Evolutionary conservation across 768 basidiomycete species (phyloP), one percentile per base, ranked within the genome.

Genomic region (Tricholoma flavovirens): DNA sequence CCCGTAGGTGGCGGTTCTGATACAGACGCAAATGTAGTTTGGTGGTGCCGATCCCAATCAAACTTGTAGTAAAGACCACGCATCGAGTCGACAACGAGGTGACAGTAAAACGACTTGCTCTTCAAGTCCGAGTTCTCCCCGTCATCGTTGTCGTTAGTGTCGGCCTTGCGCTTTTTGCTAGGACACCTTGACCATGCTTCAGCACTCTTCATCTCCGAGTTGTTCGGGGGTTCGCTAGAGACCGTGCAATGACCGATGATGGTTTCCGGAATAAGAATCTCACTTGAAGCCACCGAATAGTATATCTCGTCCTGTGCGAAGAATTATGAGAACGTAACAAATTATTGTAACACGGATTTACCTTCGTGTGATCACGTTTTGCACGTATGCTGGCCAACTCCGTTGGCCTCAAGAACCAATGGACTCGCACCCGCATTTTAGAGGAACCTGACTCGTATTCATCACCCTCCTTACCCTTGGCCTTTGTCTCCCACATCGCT

Each of bases 361-460:
- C 89, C 70, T 85, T 77, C 45, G 72, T 63, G 65, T 85, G 79
- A 15, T 82, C 79, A 42, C 88, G 77, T 59, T 80, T 79, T 1
- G 81, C 82, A 11, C 88, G 76, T 52, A 83, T 71, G 22, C 71
- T 70, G 6, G 88, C 78, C 56, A 90, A 71, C 65, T 91, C 83
- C 0, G 72, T 69, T 1, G 87, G 88, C 30, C 83, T 71, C 58
- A 88, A 70, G 62, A 91, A 92, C 89, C 88, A 92, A 61, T 90
- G 89, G 21, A 91, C 69, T 24, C 80, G 77, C 21, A 87, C 68
- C 54, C 80, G 75, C 75, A 84, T 82, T 49, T 72, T 77, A 35
- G 68, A 61, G 1, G 63, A 64, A 32, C 71, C 67, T n/a, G 65
- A 65, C 33, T 73, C 67, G 7, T 60, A 68, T 0, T 64, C 64